Percentiles rank a stretch among this genome's conserved stretches.
Evolutionary conservation across 352 stramenopile species (phyloP).

Genomic region (Halophytophthora batemanensis): DNA sequence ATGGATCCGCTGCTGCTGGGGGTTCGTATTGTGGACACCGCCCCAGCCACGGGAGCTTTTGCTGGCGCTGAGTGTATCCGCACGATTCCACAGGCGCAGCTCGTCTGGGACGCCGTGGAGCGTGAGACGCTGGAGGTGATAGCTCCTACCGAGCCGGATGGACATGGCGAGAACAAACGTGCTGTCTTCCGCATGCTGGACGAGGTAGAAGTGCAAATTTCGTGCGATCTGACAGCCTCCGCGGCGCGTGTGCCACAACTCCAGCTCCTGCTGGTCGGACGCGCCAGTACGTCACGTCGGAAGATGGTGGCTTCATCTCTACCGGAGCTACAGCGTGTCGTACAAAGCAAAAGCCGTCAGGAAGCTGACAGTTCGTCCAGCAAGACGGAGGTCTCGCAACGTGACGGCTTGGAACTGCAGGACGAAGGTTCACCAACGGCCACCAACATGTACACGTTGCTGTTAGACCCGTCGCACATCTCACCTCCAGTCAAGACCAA

Average conservation of each 20-base stretch:
- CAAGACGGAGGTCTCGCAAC: background rate
- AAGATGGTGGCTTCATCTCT: conserved; percentile 39
- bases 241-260: conserved; percentile 74
- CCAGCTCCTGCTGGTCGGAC: conserved; percentile 64
- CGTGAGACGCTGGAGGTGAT: conserved; percentile 33
- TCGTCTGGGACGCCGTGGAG: conserved; percentile 24
- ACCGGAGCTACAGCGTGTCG: conserved; percentile 61
- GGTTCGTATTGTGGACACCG: conserved; percentile 63
- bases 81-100: conserved; percentile 50
- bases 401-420: background rate
- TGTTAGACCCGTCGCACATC: conserved; percentile 23
- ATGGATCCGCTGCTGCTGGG: conserved; percentile 71
- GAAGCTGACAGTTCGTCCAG: conserved; percentile 7
- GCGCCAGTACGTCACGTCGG: conserved; percentile 31
- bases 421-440: conserved; percentile 2
- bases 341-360: conserved; percentile 44
- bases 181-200: conserved; percentile 61
- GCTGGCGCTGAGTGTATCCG: conserved; percentile 55
- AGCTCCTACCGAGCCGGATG: conserved; percentile 1
- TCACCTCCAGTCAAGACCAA: conserved; percentile 32
- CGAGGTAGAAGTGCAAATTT: conserved; percentile 77
- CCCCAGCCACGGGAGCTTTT: conserved; percentile 59
- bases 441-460: conserved; percentile 38
- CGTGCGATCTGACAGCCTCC: conserved; percentile 66
- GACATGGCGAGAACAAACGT: conserved; percentile 5